Evolutionary conservation across 2,329 filamentous ascomycete species (phyloP).

Genomic region (Elsinoe necatrix): DNA sequence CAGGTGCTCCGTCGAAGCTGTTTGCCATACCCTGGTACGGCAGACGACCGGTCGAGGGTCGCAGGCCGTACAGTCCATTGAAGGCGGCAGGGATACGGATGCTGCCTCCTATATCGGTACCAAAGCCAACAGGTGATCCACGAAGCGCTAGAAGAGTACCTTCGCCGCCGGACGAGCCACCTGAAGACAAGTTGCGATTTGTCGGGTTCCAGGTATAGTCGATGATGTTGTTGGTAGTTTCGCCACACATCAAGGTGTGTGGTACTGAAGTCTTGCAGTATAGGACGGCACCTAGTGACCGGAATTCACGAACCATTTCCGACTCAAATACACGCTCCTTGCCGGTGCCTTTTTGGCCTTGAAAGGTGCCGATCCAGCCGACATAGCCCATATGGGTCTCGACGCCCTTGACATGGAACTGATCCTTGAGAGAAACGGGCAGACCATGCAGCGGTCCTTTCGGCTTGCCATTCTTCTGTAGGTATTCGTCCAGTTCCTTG

Average conservation of each 20-base stretch:
- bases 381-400: constrained; percentile 51
- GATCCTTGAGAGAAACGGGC: constrained; percentile 58
- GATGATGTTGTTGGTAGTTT: constrained; percentile 55
- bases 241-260: constrained; percentile 49
- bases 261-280: constrained; percentile 52
- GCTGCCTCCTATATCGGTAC: constrained; percentile 50
- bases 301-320: constrained; percentile 49
- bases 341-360: constrained; percentile 45
- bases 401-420: constrained; percentile 49
- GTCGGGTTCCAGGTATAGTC: constrained; percentile 50
- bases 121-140: constrained; percentile 49
- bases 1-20: constrained; percentile 56
- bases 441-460: constrained; percentile 57
- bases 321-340: constrained; percentile 48
- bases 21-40: constrained; percentile 53
- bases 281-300: constrained; percentile 45
- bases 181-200: constrained; percentile 46
- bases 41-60: constrained; percentile 47
- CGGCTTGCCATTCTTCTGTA: constrained; percentile 33
- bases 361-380: constrained; percentile 55
- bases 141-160: constrained; percentile 47
- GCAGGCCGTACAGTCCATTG: constrained; percentile 49
- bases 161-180: constrained; percentile 54
- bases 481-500: constrained; percentile 42
- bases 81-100: constrained; percentile 53